Evolutionary conservation across 164 flowering plant genomes (phyloP).

Genomic region (Vitis vinifera): DNA sequence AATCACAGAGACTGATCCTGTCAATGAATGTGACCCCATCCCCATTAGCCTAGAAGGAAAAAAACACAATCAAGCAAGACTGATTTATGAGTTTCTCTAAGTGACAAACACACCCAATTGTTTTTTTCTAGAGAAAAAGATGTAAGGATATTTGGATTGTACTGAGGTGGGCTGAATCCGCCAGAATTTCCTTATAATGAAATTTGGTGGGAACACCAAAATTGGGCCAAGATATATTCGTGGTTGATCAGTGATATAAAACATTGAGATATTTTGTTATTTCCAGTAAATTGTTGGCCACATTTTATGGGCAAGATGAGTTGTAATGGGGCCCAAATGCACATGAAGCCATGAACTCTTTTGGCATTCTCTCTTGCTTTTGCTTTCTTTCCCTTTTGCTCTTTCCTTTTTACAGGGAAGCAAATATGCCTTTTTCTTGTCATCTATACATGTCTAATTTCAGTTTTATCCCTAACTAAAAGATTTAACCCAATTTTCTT

Average conservation of each 20-base stretch:
- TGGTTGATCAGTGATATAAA: constrained; percentile 4
- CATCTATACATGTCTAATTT: neutral
- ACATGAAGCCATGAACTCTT: constrained; percentile 20
- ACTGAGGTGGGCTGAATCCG: neutral
- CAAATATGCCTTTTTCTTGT: constrained; percentile 2
- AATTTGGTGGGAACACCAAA: neutral
- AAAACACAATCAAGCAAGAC: neutral
- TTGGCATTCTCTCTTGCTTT: constrained; percentile 12
- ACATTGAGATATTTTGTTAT: constrained; percentile 28
- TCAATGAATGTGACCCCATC: no score
- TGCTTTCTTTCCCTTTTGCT: constrained; percentile 12
- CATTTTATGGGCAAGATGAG: constrained; percentile 12
- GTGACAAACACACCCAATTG: constrained; percentile 3
- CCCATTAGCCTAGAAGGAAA: neutral
- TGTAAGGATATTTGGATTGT: constrained; percentile 12
- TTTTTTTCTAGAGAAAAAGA: neutral
- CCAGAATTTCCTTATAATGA: neutral
- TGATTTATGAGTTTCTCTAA: neutral
- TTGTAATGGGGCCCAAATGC: constrained; percentile 31
- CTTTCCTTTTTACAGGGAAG: constrained; percentile 6
- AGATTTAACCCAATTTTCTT: neutral
- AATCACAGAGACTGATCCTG: no score
- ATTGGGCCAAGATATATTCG: neutral
- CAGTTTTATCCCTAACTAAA: neutral
- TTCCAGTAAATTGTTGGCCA: constrained; percentile 24